Conservation (phyloP, 352 stramenopile genomes). For the Phytophthora litchii region DNA sequence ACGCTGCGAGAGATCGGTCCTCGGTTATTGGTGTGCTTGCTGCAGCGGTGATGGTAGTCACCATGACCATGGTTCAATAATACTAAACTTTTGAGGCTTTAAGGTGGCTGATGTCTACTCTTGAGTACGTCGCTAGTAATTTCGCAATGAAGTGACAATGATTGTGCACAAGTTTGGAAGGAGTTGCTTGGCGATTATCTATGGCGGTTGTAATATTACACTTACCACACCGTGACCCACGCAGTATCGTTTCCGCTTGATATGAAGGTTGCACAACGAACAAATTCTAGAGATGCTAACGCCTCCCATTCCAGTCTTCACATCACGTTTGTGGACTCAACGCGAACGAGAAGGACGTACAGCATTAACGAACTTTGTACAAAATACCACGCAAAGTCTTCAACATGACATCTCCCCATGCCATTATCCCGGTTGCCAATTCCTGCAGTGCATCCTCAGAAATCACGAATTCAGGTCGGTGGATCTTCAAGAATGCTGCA, state of each 20-base stretch:
- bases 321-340: too few species aligned
- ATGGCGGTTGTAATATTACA: too few species aligned
- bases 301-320: too few species aligned
- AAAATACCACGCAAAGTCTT: constrained; percentile 23
- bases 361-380: background rate
- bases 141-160: too few species aligned
- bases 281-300: too few species aligned
- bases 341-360: background rate
- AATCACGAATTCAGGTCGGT: constrained; percentile 20
- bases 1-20: background rate
- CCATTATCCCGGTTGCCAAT: constrained; percentile 20
- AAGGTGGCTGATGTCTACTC: background rate
- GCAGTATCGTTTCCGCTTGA: too few species aligned
- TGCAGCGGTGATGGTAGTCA: background rate
- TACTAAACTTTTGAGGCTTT: background rate
- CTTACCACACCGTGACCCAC: too few species aligned
- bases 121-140: too few species aligned
- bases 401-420: constrained; percentile 18
- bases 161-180: too few species aligned
- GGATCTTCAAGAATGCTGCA: constrained; percentile 36
- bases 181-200: too few species aligned
- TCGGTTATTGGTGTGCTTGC: background rate
- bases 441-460: constrained; percentile 17
- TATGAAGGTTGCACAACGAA: too few species aligned
- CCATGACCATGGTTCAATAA: background rate